Percentiles rank a stretch among this genome's conserved stretches.
These are phyloP conservation scores for Yarrowia galli DNA, from an alignment of 1,139 yeast species.

Conservation along the genomic window DNA sequence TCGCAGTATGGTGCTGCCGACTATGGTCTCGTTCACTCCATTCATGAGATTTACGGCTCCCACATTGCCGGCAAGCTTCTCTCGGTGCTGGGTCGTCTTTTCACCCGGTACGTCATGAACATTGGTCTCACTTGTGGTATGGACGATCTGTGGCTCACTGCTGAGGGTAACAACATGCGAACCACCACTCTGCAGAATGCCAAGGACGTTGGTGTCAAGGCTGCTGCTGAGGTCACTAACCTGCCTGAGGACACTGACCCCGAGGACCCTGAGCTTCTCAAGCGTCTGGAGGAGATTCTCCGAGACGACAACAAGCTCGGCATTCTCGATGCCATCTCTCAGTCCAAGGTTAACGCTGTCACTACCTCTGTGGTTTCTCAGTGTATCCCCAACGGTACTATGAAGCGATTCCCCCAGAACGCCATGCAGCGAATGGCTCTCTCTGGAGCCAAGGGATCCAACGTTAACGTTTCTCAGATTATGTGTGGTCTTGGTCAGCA, in stretches of 20 bases:
- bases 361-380: constrained; percentile 91
- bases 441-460: constrained; percentile 99
- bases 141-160: constrained; percentile 95
- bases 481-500: constrained; percentile 99
- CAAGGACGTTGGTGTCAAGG: constrained; percentile 82
- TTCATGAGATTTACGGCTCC: constrained; percentile 95
- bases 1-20: constrained; percentile 99
- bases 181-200: constrained; percentile 77
- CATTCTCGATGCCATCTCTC: constrained; percentile 94
- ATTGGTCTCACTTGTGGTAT: constrained; percentile 99
- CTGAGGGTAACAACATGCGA: constrained; percentile 91
- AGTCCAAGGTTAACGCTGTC: constrained; percentile 88
- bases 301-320: constrained; percentile 94
- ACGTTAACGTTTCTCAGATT: constrained; percentile 97
- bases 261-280: constrained; percentile 77
- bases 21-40: constrained; percentile 94
- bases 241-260: constrained; percentile 63
- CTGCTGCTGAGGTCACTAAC: constrained; percentile 95
- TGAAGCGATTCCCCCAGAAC: constrained; percentile 93
- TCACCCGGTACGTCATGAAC: constrained; percentile 91
- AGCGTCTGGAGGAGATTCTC: constrained; percentile 90
- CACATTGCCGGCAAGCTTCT: constrained; percentile 85
- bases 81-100: constrained; percentile 89
- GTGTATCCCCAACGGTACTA: constrained; percentile 96
- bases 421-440: constrained; percentile 99